A percentile compares a stretch with the other conserved stretches of the same genome.
These are phyloP conservation scores for Malus hybrid DNA, from an alignment of 331 rosid species.

Conservation along the genomic window DNA sequence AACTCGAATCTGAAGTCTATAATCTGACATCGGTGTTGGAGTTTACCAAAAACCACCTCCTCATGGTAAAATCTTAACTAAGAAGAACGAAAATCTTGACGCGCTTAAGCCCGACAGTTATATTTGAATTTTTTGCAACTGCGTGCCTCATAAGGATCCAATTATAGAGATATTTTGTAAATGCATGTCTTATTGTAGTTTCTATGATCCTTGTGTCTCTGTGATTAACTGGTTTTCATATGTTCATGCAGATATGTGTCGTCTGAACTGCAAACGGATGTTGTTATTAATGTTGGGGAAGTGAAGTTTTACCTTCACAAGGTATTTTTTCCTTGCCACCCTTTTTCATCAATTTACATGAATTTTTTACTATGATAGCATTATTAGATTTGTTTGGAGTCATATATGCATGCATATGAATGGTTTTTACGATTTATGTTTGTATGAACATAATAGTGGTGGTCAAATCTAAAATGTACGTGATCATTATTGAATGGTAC, in stretches of 20 bases:
- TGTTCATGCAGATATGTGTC: conserved; percentile 57
- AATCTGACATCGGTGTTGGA: neutral
- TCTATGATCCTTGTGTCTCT: neutral
- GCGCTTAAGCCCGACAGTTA: neutral
- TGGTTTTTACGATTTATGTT: neutral
- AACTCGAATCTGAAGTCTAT: neutral
- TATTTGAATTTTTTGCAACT: neutral
- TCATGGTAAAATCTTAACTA: neutral
- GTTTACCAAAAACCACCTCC: neutral
- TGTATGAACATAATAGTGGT: neutral
- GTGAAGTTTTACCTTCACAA: conserved; percentile 87
- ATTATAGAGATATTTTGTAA: neutral
- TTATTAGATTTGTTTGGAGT: neutral
- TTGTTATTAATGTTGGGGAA: conserved; percentile 59
- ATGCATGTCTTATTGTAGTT: neutral
- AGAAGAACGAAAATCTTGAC: neutral
- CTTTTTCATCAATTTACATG: neutral
- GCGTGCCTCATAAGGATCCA: neutral
- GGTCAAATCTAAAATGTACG: neutral
- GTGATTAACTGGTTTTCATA: neutral
- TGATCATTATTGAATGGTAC: neutral
- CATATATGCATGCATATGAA: neutral
- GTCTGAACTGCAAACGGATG: conserved; percentile 79
- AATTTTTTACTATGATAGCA: neutral
- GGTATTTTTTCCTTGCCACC: conserved; percentile 33